Conservation (phyloP, 148 eudicot species). For the Rhododendron williamsianum region DNA sequence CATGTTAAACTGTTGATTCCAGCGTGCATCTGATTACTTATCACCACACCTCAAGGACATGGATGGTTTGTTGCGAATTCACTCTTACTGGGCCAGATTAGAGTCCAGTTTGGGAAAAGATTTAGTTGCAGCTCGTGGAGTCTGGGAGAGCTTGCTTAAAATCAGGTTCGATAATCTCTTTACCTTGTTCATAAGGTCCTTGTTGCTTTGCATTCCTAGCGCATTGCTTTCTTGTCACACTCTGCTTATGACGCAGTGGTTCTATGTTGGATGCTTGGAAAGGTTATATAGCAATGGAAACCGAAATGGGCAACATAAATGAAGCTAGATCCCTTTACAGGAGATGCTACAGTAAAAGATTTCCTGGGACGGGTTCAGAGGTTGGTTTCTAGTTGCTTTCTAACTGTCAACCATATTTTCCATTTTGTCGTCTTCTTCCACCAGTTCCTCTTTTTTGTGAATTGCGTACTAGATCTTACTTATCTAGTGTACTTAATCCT, state of each 20-base stretch:
- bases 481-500: background rate
- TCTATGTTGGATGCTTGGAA: conserved; percentile 76
- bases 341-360: conserved; percentile 79
- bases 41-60: conserved; percentile 61
- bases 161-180: conserved; percentile 40
- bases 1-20: conserved; percentile 12
- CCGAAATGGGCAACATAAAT: conserved; percentile 55
- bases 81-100: conserved; percentile 84
- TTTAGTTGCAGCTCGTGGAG: conserved; percentile 84
- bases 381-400: conserved; percentile 28
- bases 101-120: conserved; percentile 63
- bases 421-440: background rate
- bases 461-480: background rate
- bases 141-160: conserved; percentile 92
- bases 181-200: background rate
- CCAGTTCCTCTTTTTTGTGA: background rate
- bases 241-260: conserved; percentile 43
- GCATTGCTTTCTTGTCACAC: background rate
- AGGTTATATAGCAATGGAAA: conserved; percentile 80
- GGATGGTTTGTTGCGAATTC: conserved; percentile 54
- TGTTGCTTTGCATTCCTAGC: background rate
- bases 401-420: background rate
- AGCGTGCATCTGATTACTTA: conserved; percentile 91
- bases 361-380: conserved; percentile 89
- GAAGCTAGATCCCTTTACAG: conserved; percentile 86